These are phyloP conservation scores for Candida andamanensis DNA, from an alignment of 805 yeast genomes.

Conservation along the genomic window DNA sequence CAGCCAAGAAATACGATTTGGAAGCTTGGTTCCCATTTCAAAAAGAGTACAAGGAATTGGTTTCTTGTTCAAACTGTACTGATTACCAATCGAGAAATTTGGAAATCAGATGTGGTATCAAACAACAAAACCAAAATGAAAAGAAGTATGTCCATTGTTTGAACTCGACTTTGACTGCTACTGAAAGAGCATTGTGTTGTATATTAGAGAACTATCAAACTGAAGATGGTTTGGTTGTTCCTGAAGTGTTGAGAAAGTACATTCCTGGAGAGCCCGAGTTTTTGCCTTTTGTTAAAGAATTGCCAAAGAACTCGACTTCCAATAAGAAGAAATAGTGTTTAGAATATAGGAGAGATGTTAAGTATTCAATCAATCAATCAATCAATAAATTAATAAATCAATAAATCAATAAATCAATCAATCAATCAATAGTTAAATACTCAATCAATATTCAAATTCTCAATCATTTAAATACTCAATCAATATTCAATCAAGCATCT, in stretches of 20 bases:
- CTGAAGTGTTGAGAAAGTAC: constrained; percentile 92
- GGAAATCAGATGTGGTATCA: constrained; percentile 98
- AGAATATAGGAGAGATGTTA: too few species aligned
- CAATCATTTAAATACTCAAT: too few species aligned
- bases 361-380: too few species aligned
- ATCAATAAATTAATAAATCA: too few species aligned
- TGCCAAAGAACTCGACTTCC: constrained; percentile 92
- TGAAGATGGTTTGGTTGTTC: constrained; percentile 88
- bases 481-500: too few species aligned
- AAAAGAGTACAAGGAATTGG: constrained; percentile 96
- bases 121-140: constrained; percentile 89
- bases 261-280: constrained; percentile 99
- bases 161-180: constrained; percentile 95
- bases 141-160: constrained; percentile 98
- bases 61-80: constrained; percentile 98
- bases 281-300: constrained; percentile 81
- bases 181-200: constrained; percentile 98
- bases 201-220: constrained; percentile 96
- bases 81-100: constrained; percentile 98
- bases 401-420: too few species aligned
- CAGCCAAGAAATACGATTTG: constrained; percentile 96
- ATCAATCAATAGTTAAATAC: too few species aligned
- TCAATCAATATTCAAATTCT: too few species aligned
- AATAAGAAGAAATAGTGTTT: constrained; percentile 47
- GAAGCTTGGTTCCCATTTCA: constrained; percentile 99